Base-by-base conservation (phyloP, 2,329 filamentous ascomycete genomes). In the Iodosphaeria phyllophila region DNA sequence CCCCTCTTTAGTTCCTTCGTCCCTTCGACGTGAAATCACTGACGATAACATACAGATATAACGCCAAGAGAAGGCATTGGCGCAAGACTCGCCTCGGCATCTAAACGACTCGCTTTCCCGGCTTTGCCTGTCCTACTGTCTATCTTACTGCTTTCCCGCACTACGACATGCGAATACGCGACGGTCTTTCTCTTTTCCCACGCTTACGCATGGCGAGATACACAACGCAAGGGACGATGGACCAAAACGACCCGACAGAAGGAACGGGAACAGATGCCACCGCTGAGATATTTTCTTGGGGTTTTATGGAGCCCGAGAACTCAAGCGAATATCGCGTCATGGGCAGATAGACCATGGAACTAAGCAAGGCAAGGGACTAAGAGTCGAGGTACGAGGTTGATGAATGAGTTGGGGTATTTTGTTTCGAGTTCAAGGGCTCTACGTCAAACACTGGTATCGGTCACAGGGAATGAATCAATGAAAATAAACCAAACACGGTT, bases 21-120 rank as follows among this genome's bases (percentile, higher is more conserved):
- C 11, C 10, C 14, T 11, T 9, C 3, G 8, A 13, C 11, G 16
- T 6, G 11, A 11, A n/a, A 16, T 16, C 4, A n/a, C 22, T 15
- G 15, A 30, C 16, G 27, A 35, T 40, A 28, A 39, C 32, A 28
- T 23, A 46, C 55, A 98, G 89, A 67, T 98, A 98, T 76, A 98
- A 98, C 70, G 84, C 89, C 51, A 98, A 98, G 80, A 71, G 89
- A 62, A 79, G 89, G 65, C 89, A 98, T 60, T 98, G 89, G 89
- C 82, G 89, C 69, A 98, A 98, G 86, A 95, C 89, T 56, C 78
- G 83, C 56, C 82, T 98, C 64, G 83, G 83, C 55, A 91, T 98
- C 69, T 98, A 89, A 69, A 71, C 60, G 56, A 58, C 53, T 64
- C 57, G 48, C 53, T 49, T 44, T 46, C 39, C 46, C 41, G 42